Base-by-base conservation (phyloP, 805 yeast species). In the Metschnikowia henanensis region DNA sequence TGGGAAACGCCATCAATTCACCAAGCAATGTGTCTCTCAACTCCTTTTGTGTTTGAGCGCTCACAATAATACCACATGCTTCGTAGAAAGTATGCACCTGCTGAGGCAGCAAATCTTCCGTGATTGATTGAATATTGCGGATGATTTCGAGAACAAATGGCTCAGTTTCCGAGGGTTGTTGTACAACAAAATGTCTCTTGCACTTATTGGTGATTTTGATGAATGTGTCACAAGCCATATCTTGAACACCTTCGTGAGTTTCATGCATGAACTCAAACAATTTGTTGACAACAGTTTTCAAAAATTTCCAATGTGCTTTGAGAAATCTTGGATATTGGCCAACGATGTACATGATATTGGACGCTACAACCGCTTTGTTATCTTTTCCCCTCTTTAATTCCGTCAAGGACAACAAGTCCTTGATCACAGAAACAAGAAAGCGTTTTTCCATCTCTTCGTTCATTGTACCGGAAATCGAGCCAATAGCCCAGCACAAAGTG, bases 201-300 rank as follows among this genome's bases (percentile, higher is more conserved):
- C 99, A 94, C 69, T 94, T 94, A 55, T 81, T 84, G 18, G 96
- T 88, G 64, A 94, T 94, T 66, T 94, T 94, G 62, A 92, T 92
- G 62, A 94, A 94, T 0, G 99, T 94, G 66, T 94, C 99, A 74
- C 99, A 94, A 7, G 99, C 99, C 99, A 94, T 94, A 67, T 94
- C 99, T 71, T 94, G 99, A 49, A 94, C 99, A 72, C 99, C 99
- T 67, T 92, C 99, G 67, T 94, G 99, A n/a, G 97, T 90, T 75
- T 94, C 99, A 72, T 94, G 98, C 99, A 94, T 94, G 61, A 94
- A 94, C 66, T 94, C 99, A 66, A 94, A 94, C 58, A 94, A 76
- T 66, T 94, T 94, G 68, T 88, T 84, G 48, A 94, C 92, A 34
- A 94, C 99, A 0, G 98, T 94, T 65, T 91, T 92, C 63, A 94